Conservation (phyloP, 306 rosid species). For the Cyamopsis tetragonoloba region DNA sequence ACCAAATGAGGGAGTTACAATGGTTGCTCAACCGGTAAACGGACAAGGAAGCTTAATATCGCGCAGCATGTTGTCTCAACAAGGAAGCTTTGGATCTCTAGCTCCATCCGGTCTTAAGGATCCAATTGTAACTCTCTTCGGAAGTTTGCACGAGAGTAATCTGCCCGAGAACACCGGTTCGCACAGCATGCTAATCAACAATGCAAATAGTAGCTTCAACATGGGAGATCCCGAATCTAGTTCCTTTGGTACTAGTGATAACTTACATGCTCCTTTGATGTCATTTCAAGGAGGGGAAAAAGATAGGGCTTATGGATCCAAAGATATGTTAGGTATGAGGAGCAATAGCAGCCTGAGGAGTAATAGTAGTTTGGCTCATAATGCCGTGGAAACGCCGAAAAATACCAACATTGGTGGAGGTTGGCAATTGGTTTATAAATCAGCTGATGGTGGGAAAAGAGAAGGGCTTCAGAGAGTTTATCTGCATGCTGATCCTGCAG, state of each 20-base stretch:
- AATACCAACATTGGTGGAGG: constrained; percentile 91
- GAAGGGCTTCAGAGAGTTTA: constrained; percentile 83
- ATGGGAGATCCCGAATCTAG: constrained; percentile 56
- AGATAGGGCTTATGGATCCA: constrained; percentile 54
- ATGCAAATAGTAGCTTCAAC: constrained; percentile 68
- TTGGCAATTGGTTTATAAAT: constrained; percentile 91
- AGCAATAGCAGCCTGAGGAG: constrained; percentile 50
- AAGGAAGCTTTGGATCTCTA: constrained; percentile 65
- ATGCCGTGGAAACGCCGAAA: constrained; percentile 34
- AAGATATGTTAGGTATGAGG: constrained; percentile 53
- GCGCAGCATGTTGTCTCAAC: constrained; percentile 69
- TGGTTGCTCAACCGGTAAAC: constrained; percentile 77
- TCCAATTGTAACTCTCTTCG: constrained; percentile 87
- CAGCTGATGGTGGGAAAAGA: constrained; percentile 59
- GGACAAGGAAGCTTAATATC: constrained; percentile 78
- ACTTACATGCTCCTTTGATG: constrained; percentile 62
- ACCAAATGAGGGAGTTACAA: constrained; percentile 75
- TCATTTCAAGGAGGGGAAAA: constrained; percentile 56
- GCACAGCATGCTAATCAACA: constrained; percentile 57
- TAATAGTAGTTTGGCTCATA: constrained; percentile 31
- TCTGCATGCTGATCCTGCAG: constrained; percentile 71
- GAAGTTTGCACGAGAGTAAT: constrained; percentile 76
- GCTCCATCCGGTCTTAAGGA: constrained; percentile 50
- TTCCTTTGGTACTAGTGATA: constrained; percentile 59
- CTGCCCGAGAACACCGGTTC: constrained; percentile 61